Percentiles rank a stretch among this genome's conserved stretches.
Evolutionary conservation across 768 basidiomycete species (phyloP).

Genomic region (Serendipita sp.): DNA sequence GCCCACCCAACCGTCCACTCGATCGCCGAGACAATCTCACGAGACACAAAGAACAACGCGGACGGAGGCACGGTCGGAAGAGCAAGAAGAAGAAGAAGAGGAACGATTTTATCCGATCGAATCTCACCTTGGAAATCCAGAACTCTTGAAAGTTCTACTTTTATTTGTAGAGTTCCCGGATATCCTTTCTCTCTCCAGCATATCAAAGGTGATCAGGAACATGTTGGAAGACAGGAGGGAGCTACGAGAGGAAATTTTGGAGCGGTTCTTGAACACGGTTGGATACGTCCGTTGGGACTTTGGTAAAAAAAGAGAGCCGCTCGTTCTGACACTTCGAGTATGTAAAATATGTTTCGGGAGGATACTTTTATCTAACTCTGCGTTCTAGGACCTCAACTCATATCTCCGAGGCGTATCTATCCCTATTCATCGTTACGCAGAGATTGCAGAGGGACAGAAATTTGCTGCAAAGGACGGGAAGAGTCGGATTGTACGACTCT

Average conservation of each 20-base stretch:
- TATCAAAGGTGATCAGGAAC: constrained; percentile 38
- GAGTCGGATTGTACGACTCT: constrained; percentile 7
- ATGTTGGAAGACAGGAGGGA: constrained; percentile 31
- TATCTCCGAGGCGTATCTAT: constrained; percentile 69
- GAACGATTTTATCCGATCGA: constrained; percentile 26
- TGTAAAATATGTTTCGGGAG: constrained; percentile 13
- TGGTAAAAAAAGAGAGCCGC: constrained; percentile 31
- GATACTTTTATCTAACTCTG: background rate
- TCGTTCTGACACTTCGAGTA: constrained; percentile 47
- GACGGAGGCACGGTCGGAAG: background rate
- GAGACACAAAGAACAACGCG: background rate
- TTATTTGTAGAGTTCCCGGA: constrained; percentile 46
- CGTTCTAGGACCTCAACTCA: constrained; percentile 51
- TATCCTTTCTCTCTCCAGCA: constrained; percentile 44
- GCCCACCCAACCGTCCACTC: background rate
- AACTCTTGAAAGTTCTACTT: constrained; percentile 39
- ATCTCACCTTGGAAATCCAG: constrained; percentile 36
- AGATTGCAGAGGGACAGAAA: constrained; percentile 29
- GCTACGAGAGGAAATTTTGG: constrained; percentile 48
- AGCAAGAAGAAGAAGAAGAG: background rate
- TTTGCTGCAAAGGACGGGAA: constrained; percentile 8
- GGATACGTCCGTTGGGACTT: constrained; percentile 58
- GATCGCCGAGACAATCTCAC: background rate
- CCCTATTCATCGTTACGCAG: constrained; percentile 56
- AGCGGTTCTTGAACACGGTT: constrained; percentile 50